A percentile compares a stretch with the other conserved stretches of the same genome.
Conservation (phyloP, 169 alveolate species). For the Theileria sp. region DNA sequence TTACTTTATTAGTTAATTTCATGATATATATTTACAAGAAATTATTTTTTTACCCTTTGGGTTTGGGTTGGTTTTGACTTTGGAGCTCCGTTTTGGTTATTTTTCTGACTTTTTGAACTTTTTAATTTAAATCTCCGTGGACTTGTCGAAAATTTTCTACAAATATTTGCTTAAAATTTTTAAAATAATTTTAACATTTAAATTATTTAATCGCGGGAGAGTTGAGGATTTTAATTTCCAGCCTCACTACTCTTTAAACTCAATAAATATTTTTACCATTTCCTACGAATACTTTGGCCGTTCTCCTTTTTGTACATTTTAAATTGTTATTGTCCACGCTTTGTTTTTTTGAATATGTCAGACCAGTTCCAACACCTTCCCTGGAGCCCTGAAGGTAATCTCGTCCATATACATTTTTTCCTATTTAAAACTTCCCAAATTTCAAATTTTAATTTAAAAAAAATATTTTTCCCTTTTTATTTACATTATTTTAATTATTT, state of each 20-base stretch:
- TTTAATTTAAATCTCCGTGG: too few relatives aligned
- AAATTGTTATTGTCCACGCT: background rate
- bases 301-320: too few relatives aligned
- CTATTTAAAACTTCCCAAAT: background rate
- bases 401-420: too few relatives aligned
- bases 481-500: background rate
- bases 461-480: background rate
- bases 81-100: background rate
- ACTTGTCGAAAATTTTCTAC: background rate
- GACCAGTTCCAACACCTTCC: background rate
- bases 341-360: background rate
- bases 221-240: background rate
- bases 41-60: too few relatives aligned
- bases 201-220: background rate
- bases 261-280: background rate
- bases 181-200: too few relatives aligned
- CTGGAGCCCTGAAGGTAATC: background rate
- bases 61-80: background rate
- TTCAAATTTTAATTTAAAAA: background rate
- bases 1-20: background rate
- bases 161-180: background rate
- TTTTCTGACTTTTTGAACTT: background rate
- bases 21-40: background rate
- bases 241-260: background rate
- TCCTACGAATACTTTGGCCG: background rate